Evolutionary conservation across 1,284 basidiomycete species (phyloP).

Genomic region (Irpex sp.): DNA sequence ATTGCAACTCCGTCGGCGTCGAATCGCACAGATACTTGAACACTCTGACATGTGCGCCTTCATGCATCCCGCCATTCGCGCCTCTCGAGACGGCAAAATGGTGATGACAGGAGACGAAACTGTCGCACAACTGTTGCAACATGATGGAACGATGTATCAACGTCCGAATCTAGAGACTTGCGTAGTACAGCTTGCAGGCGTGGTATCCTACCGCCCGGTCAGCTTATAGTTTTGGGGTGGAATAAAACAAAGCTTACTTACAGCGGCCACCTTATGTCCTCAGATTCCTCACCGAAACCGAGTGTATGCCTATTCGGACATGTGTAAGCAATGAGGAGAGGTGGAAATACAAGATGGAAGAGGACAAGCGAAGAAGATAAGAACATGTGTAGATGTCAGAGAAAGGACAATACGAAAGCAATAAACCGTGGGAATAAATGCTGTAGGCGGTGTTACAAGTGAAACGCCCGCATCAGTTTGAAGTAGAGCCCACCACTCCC

Average conservation of each 20-base stretch:
- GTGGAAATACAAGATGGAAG: neutral
- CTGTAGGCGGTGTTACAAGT: neutral
- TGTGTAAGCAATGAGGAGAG: neutral
- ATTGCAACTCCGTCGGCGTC: neutral
- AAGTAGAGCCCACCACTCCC: slow-evolving; percentile 3
- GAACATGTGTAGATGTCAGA: neutral
- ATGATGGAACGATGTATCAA: neutral
- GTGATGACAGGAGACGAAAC: neutral
- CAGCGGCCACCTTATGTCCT: neutral
- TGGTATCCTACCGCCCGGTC: neutral
- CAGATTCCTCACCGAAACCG: neutral
- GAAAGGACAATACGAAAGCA: neutral
- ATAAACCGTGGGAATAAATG: neutral
- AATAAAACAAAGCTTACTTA: neutral
- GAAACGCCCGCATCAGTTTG: slow-evolving; percentile 2
- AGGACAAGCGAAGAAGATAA: neutral
- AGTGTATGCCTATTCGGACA: neutral
- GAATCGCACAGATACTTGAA: neutral
- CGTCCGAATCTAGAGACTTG: neutral
- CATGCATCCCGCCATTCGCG: neutral
- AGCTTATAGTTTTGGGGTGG: neutral
- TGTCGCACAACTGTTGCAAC: neutral
- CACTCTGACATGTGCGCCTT: neutral
- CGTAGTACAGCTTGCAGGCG: neutral
- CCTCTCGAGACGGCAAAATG: neutral